Percentiles rank a stretch among this genome's conserved stretches.
phyloP scores from a whole-genome alignment of 1,284 basidiomycete genomes.

The Psilocybe mexicana region DNA sequence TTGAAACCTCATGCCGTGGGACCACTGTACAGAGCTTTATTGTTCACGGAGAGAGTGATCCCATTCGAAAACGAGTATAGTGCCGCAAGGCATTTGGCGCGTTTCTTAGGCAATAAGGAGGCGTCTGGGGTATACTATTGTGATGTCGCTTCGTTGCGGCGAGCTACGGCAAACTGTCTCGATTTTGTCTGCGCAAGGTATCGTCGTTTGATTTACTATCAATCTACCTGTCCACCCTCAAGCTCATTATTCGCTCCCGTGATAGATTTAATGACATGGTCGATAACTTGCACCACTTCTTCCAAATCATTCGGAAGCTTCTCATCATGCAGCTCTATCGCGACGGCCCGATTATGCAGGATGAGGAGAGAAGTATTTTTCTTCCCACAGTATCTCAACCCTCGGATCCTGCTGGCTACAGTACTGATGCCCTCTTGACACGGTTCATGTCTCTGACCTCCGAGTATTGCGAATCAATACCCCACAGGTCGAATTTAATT shows the following conservation, averaged over 20 bases:
- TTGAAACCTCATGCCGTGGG: neutral
- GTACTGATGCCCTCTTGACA: neutral
- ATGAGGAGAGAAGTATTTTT: neutral
- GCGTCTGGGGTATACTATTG: neutral
- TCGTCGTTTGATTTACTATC: too few relatives aligned
- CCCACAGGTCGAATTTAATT: neutral
- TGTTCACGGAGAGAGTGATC: neutral
- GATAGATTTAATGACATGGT: neutral
- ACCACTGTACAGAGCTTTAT: neutral
- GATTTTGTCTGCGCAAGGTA: neutral
- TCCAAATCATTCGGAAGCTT: neutral
- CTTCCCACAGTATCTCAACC: neutral
- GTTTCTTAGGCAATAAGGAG: neutral
- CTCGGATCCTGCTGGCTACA: neutral
- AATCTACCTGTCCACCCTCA: too few relatives aligned
- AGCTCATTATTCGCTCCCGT: too few relatives aligned
- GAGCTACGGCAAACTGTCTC: neutral
- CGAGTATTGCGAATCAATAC: neutral
- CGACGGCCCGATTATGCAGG: neutral
- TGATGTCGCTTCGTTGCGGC: neutral
- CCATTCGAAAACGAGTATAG: neutral
- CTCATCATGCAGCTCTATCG: neutral
- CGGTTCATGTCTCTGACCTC: neutral
- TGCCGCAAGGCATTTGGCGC: neutral
- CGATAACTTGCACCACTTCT: neutral